Evolutionary conservation across 2,329 filamentous ascomycete species (phyloP).

Genomic region (Penicillium sp.): DNA sequence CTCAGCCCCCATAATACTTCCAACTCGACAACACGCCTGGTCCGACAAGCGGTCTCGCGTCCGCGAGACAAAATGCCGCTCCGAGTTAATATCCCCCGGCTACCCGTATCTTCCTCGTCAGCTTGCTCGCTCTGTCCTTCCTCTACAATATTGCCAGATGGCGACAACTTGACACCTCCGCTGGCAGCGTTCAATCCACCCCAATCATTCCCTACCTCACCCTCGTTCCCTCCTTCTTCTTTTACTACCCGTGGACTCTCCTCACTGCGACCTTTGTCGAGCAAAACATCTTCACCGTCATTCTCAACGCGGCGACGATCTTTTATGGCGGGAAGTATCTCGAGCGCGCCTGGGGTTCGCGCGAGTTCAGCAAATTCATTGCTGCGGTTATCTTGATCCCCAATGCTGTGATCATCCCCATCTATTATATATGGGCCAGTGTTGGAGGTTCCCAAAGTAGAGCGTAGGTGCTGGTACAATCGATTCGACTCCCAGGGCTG

Average conservation of each 20-base stretch:
- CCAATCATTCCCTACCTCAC: slow-evolving; percentile 75
- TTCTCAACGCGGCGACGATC: slow-evolving; percentile 69
- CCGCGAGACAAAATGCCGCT: slow-evolving; percentile 59
- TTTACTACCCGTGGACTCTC: slow-evolving; percentile 91
- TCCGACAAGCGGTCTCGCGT: slow-evolving; percentile 13
- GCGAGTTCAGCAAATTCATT: slow-evolving; percentile 87
- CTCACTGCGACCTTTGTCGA: slow-evolving; percentile 82
- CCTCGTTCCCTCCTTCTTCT: slow-evolving; percentile 73
- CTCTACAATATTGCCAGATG: slow-evolving; percentile 62
- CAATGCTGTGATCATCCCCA: slow-evolving; percentile 67
- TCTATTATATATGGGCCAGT: slow-evolving; percentile 68
- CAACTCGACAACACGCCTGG: slow-evolving; percentile 1
- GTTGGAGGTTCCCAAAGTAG: slow-evolving; percentile 47
- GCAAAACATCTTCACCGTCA: slow-evolving; percentile 82
- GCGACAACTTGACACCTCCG: slow-evolving; percentile 63
- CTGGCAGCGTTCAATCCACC: slow-evolving; percentile 44
- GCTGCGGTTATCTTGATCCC: slow-evolving; percentile 71
- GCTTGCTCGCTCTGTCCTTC: slow-evolving; percentile 69
- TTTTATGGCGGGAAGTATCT: slow-evolving; percentile 93
- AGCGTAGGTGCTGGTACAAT: slow-evolving; percentile 28
- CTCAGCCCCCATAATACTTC: neutral
- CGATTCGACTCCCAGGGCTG: slow-evolving; percentile 8
- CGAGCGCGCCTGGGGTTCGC: slow-evolving; percentile 90
- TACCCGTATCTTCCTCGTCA: slow-evolving; percentile 73
- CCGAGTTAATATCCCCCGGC: slow-evolving; percentile 90